Evolutionary conservation across 1,284 basidiomycete species (phyloP), one percentile per base, ranked within the genome.

Genomic region (Cryptococcus sp.): DNA sequence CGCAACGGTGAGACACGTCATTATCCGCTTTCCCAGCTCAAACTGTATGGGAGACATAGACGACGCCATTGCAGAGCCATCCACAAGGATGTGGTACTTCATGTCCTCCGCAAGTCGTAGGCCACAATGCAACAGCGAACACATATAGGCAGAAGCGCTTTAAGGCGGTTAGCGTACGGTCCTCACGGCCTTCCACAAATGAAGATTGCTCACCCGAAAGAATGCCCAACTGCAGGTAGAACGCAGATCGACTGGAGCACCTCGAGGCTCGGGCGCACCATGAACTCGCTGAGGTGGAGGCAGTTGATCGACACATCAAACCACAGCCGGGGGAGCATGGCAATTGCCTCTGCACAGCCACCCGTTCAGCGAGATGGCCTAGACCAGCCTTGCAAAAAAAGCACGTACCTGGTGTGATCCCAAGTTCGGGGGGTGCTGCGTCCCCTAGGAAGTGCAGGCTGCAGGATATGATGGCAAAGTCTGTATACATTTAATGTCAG

Each of bases 361-460:
- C 43, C 18, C 21, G n/a, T 16, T 12, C 35, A 11, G n/a, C 9
- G 28, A 9, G 28, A 33, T 33, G n/a, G n/a, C n/a, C n/a, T 33
- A 9, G 28, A 33, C 28, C 28, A 33, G 9, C 28, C 5, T 9
- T 33, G 9, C 21, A 4, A 48, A 18, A 24, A 18, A 24, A 18
- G 0, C 21, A 51, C 48, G 48, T 42, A 60, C 61, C 59, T 42
- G 7, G 43, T 12, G 42, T 46, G 16, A 55, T 36, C 5, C 61
- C 61, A 35, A 60, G 50, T 24, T 36, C 24, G 23, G 46, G 18
- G 12, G 58, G 58, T n/a, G 42, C 48, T 5, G 18, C 24, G 15
- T 63, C 55, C n/a, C 57, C 55, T 48, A 63, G 56, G 45, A 60
- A 63, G 52, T 63, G 55, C 16, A 63, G 50, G 38, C 61, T 58